Evolutionary conservation across 768 basidiomycete genomes (phyloP).

Genomic region (Gyrodon lividus): DNA sequence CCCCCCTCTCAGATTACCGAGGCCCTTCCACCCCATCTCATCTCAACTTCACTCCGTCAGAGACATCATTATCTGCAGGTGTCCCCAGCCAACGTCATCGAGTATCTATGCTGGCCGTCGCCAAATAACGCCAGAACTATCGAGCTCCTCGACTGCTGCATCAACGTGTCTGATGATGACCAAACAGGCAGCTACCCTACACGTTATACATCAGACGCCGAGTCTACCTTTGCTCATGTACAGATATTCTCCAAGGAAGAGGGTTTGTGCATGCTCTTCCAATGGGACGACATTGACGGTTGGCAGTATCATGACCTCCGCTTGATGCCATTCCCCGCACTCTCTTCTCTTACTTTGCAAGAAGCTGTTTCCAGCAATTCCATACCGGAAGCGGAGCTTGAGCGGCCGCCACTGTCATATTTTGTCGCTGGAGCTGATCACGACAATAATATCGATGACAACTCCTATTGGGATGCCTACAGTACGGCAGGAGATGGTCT

Average conservation of each 20-base stretch:
- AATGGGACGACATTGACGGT: conserved; percentile 51
- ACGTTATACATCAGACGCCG: conserved; percentile 46
- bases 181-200: conserved; percentile 29
- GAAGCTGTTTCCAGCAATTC: conserved; percentile 28
- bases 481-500: conserved; percentile 37
- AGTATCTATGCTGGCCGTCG: conserved; percentile 72
- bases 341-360: conserved; percentile 29
- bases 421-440: conserved; percentile 11
- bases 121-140: conserved; percentile 34
- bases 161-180: conserved; percentile 25
- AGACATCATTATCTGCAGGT: conserved; percentile 65
- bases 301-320: conserved; percentile 75
- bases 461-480: conserved; percentile 72
- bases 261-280: conserved; percentile 63
- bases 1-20: conserved; percentile 46
- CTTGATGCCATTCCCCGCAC: conserved; percentile 68
- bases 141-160: conserved; percentile 44
- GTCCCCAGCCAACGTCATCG: conserved; percentile 43
- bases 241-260: conserved; percentile 38
- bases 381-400: conserved; percentile 7
- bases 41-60: conserved; percentile 59
- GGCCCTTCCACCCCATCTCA: conserved; percentile 58
- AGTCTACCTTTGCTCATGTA: conserved; percentile 57
- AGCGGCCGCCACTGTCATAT: not conserved
- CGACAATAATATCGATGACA: conserved; percentile 38